Evolutionary conservation across 2,329 filamentous ascomycete genomes (phyloP), one percentile per base, ranked within the genome.

Genomic region (Akanthomyces dipterigenus): DNA sequence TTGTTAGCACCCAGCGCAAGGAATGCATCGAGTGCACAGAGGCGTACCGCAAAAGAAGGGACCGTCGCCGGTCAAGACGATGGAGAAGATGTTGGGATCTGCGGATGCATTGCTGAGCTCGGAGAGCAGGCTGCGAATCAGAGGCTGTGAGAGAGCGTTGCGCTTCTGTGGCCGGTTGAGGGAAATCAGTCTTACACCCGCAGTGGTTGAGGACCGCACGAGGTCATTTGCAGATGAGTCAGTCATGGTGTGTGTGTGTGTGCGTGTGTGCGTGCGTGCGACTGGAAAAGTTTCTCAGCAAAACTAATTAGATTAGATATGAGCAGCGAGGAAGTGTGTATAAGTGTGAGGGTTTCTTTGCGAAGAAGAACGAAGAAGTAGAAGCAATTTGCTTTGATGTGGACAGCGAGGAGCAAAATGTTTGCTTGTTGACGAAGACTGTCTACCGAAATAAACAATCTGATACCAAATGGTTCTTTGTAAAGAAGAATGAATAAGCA

Each of bases 61-160:
- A 1, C 67, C 69, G 14, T 67, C 67, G 3, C 74, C 73, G 6
- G 73, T 72, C 31, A 76, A 50, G 40, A 76, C 67, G 5, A 75
- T 67, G 6, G 68, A 72, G 26, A 72, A 67, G 48, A 75, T 67
- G 3, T 59, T 55, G 11, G 65, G 57, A 36, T 69, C 66, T 22
- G 45, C 63, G 34, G 63, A 66, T 24, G 55, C 67, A 34, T 43
- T 63, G 51, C 24, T 62, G 28, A 70, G 65, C 55, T 62, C 67
- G 12, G 61, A 64, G 9, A 74, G 65, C 5, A 81, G 68, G 46
- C 81, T 72, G 62, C 70, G 65, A 65, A 81, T 78, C 74, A 82
- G 77, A 50, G 68, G 68, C 61, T 76, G 72, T 3, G 80, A 82
- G 64, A 84, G 77, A n/a, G 82, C 82, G 74, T 85, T 85, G 64